Evolutionary conservation across 139 green algal genomes (phyloP), one percentile per base, ranked within the genome.

Genomic region (Chlamydomonas sp.): DNA sequence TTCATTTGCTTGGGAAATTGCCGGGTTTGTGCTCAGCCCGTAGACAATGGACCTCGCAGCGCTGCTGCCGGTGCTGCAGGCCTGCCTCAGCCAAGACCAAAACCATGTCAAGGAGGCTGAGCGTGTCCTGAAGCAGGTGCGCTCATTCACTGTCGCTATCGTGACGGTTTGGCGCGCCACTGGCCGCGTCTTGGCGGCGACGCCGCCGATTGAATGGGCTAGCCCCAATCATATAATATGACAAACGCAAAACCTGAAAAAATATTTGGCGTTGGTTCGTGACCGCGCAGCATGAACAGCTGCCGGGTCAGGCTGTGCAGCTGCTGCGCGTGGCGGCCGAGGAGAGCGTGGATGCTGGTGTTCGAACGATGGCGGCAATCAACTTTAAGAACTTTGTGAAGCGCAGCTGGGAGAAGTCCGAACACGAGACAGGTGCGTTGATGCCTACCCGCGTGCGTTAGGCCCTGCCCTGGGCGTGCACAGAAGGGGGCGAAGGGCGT

Each of bases 351-450:
- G 96, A 98, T 62, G 64, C 91, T 15, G 88, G 91, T 2, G 92
- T 99, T 3, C 92, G 97, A 10, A 98, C 99, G 88, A 92, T 97
- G 62, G 98, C 97, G 5, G 93, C 95, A 61, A 99, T 99, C 89
- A 90, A 93, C 5, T 97, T 99, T 89, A 99, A 99, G 78, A 98
- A 99, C 90, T 69, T 96, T 9, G 92, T 98, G n/a, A 96, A 94
- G 69, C 87, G 91, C 10, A 92, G 90, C 83, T 99, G 98, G 98
- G 93, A 95, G 60, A 76, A 80, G 20, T 79, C 82, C 6, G 71
- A 86, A 18, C 82, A 86, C 59, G 82, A 86, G 74, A 49, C 31
- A 49, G 31, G 31, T 49, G 31, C 31, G 31, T 49, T 49, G 31
- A 49, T 49, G 31, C 31, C 31, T 49, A 49, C 31, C 31, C 31